phyloP scores from a whole-genome alignment of 2,329 filamentous ascomycete genomes.

The Daldinia eschscholtzii region DNA sequence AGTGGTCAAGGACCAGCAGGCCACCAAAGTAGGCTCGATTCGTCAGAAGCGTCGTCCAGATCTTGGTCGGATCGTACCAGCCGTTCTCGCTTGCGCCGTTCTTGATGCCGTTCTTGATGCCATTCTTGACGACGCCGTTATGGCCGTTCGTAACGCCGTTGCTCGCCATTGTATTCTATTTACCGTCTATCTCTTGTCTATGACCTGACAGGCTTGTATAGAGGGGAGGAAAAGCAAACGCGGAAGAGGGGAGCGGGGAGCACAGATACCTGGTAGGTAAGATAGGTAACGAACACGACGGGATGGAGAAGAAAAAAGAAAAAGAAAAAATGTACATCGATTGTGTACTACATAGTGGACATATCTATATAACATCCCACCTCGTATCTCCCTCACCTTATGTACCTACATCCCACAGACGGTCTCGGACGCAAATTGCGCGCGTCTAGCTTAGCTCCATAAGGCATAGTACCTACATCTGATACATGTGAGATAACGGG shows the following conservation, averaged over 20 bases:
- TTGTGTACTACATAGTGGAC: background rate
- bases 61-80: conserved; percentile 51
- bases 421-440: conserved; percentile 30
- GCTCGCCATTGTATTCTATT: conserved; percentile 23
- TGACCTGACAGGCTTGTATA: background rate
- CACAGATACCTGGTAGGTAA: background rate
- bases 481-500: conserved; percentile 10
- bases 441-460: conserved; percentile 24
- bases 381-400: conserved; percentile 18
- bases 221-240: background rate
- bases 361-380: conserved; percentile 13
- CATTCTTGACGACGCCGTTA: conserved; percentile 5
- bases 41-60: conserved; percentile 53
- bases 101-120: conserved; percentile 21
- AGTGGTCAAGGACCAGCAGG: conserved; percentile 50
- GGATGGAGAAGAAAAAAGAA: background rate
- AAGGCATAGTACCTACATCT: conserved; percentile 17
- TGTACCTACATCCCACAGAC: conserved; percentile 19
- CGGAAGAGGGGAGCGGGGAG: conserved; percentile 7
- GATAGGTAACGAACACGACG: background rate
- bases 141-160: conserved; percentile 23
- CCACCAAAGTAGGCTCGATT: conserved; percentile 53
- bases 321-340: background rate
- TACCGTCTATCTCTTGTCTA: conserved; percentile 6
- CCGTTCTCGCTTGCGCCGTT: conserved; percentile 22